Conservation (phyloP, 2,329 filamentous ascomycete genomes). For the Hymenoscyphus albidus region DNA sequence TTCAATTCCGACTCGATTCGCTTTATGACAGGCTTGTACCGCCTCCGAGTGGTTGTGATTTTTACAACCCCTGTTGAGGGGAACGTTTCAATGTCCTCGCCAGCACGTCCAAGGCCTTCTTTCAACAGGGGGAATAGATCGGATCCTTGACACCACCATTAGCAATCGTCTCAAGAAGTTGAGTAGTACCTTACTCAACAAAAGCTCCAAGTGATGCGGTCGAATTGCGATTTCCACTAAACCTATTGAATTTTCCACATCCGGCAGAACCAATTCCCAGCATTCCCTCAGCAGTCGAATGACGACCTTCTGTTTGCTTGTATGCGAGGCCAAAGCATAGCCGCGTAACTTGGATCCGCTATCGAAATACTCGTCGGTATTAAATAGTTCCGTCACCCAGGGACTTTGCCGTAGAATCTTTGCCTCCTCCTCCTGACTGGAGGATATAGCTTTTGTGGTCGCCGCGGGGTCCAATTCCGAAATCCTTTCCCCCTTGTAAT, state of each 20-base stretch:
- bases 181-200: slow-evolving; percentile 26
- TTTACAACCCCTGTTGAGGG: slow-evolving; percentile 27
- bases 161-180: background rate
- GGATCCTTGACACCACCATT: slow-evolving; percentile 12
- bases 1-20: slow-evolving; percentile 24
- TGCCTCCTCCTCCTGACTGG: background rate
- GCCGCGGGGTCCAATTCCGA: background rate
- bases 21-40: slow-evolving; percentile 23
- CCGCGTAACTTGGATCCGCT: slow-evolving; percentile 24
- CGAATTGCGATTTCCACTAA: slow-evolving; percentile 32
- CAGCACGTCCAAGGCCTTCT: slow-evolving; percentile 14
- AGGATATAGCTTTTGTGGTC: background rate
- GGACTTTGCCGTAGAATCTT: slow-evolving; percentile 23
- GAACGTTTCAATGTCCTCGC: slow-evolving; percentile 31
- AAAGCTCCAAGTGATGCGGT: slow-evolving; percentile 27
- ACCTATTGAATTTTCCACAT: slow-evolving; percentile 30
- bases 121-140: slow-evolving; percentile 24
- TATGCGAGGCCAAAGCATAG: slow-evolving; percentile 30
- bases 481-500: slow-evolving; percentile 10
- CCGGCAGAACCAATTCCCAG: slow-evolving; percentile 32
- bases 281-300: slow-evolving; percentile 31
- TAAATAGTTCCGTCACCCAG: slow-evolving; percentile 31
- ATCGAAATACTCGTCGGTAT: slow-evolving; percentile 24
- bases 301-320: slow-evolving; percentile 28
- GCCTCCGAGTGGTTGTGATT: slow-evolving; percentile 28